These are phyloP conservation scores for Hydrangea macrophylla DNA, from an alignment of 148 eudicot genomes.

Conservation along the genomic window DNA sequence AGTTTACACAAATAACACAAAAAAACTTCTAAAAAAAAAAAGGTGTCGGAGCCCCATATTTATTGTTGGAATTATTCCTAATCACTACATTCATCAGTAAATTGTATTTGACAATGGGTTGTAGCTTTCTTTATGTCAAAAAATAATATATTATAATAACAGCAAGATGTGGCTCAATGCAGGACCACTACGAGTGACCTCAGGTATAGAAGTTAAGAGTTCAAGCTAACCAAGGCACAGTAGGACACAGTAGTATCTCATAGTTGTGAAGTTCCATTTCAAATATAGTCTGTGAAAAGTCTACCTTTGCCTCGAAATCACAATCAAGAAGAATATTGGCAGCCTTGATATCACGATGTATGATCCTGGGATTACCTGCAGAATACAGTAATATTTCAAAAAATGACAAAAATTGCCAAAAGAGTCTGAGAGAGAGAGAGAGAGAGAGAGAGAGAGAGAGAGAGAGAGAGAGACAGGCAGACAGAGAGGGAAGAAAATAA, in stretches of 20 bases:
- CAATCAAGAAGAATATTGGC: slow-evolving; percentile 75
- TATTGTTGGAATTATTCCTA: neutral
- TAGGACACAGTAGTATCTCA: too few species aligned
- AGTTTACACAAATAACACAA: neutral
- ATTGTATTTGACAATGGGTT: too few species aligned
- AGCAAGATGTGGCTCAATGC: neutral
- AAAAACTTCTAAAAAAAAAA: neutral
- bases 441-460: too few species aligned
- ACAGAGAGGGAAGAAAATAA: neutral
- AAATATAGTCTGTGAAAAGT: neutral
- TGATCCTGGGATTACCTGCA: slow-evolving; percentile 79
- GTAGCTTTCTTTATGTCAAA: too few species aligned
- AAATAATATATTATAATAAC: too few species aligned
- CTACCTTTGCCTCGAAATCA: slow-evolving; percentile 74
- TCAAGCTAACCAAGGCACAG: too few species aligned
- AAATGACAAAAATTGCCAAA: too few species aligned
- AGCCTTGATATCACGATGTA: slow-evolving; percentile 87
- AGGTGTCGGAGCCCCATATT: neutral
- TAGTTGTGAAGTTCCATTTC: too few species aligned
- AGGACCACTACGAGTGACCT: too few species aligned
- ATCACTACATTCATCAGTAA: neutral
- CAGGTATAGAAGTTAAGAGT: too few species aligned
- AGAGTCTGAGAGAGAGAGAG: too few species aligned
- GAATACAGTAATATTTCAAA: neutral
- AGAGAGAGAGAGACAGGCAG: too few species aligned